Evolutionary conservation across 1,139 yeast species (phyloP).

Genomic region (Debaryomyces coudertii): DNA sequence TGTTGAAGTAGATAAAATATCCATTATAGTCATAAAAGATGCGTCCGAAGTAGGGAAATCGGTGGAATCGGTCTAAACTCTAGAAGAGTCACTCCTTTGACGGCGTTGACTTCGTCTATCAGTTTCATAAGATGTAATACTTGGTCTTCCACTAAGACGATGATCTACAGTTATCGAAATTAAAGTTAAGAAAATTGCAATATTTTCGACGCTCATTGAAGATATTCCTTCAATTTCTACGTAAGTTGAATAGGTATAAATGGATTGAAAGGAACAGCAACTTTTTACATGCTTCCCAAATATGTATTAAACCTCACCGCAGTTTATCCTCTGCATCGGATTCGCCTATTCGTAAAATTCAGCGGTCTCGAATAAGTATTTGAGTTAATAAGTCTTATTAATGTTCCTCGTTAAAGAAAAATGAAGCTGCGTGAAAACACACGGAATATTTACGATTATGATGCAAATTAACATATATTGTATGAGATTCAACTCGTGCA

Average conservation of each 20-base stretch:
- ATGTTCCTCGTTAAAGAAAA: too few relatives aligned
- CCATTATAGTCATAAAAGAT: neutral
- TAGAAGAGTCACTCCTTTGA: neutral
- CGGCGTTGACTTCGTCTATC: neutral
- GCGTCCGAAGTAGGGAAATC: too few relatives aligned
- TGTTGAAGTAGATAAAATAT: constrained; percentile 28
- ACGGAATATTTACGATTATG: too few relatives aligned
- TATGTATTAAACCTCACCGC: too few relatives aligned
- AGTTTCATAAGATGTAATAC: neutral
- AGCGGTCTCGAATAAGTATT: too few relatives aligned
- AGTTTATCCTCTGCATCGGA: neutral
- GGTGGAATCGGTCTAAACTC: neutral
- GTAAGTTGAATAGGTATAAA: neutral
- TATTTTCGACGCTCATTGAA: neutral
- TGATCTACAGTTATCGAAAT: neutral
- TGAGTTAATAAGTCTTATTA: too few relatives aligned
- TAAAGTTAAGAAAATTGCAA: neutral
- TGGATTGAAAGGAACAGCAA: neutral
- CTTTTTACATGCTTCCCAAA: neutral
- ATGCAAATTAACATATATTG: too few relatives aligned
- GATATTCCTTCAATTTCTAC: neutral
- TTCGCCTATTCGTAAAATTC: too few relatives aligned
- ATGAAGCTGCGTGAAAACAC: too few relatives aligned
- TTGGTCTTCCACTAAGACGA: neutral
- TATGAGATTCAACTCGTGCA: too few relatives aligned